Percentiles rank a stretch among this genome's conserved stretches.
Evolutionary conservation across 768 basidiomycete species (phyloP).

Genomic region (Leccinum olivaceopallidum): DNA sequence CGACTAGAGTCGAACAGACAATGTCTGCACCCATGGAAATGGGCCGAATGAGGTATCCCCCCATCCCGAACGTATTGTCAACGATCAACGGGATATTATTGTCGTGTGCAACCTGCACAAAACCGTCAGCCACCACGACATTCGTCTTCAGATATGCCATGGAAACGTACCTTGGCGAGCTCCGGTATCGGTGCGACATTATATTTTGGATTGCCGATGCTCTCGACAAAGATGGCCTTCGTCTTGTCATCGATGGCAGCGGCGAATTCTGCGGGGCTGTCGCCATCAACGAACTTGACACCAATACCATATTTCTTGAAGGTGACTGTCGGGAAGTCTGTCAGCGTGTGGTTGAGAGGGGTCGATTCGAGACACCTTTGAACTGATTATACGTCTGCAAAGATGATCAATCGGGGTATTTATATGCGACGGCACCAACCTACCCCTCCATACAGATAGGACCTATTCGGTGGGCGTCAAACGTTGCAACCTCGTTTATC

Average conservation of each 20-base stretch:
- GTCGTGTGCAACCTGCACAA: conserved; percentile 61
- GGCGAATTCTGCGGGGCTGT: conserved; percentile 56
- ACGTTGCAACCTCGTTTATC: background rate
- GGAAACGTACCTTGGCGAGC: conserved; percentile 55
- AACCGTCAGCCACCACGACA: background rate
- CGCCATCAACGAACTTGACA: conserved; percentile 51
- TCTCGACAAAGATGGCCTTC: conserved; percentile 74
- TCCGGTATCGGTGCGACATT: conserved; percentile 65
- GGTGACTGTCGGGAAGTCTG: conserved; percentile 8
- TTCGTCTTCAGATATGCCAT: background rate
- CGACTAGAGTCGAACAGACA: conserved; percentile 39
- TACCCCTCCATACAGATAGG: conserved; percentile 24
- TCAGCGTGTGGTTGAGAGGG: background rate
- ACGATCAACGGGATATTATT: conserved; percentile 77
- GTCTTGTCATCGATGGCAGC: conserved; percentile 77
- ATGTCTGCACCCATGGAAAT: conserved; percentile 79
- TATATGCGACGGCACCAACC: background rate
- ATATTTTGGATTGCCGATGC: conserved; percentile 79
- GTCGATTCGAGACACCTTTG: conserved; percentile 9
- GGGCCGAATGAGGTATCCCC: conserved; percentile 66
- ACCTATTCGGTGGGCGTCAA: conserved; percentile 3
- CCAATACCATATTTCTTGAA: conserved; percentile 18
- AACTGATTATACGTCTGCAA: conserved; percentile 22
- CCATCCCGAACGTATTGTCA: conserved; percentile 79
- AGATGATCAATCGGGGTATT: background rate